Evolutionary conservation across 768 basidiomycete genomes (phyloP).

Genomic region (Lactarius trivialis): DNA sequence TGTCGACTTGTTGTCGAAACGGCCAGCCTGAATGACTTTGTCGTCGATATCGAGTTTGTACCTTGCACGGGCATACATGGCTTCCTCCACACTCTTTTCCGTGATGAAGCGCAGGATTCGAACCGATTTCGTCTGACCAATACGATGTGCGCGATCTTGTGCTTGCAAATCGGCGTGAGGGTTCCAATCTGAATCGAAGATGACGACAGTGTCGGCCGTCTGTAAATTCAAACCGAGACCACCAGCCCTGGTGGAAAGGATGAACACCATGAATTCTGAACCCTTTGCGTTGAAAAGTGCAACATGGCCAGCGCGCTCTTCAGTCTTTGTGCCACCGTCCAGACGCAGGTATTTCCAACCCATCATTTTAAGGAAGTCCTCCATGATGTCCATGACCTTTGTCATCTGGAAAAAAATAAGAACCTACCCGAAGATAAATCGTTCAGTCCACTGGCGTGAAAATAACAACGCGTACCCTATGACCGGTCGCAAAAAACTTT

Average conservation of each 20-base stretch:
- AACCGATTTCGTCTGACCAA: constrained; percentile 97
- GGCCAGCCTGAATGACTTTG: constrained; percentile 98
- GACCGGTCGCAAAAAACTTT: constrained; percentile 88
- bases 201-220: constrained; percentile 89
- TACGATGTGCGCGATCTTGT: constrained; percentile 99
- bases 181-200: constrained; percentile 89
- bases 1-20: constrained; percentile 97
- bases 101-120: constrained; percentile 96
- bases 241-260: constrained; percentile 88
- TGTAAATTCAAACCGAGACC: constrained; percentile 88
- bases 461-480: constrained; percentile 52
- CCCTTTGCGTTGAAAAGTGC: constrained; percentile 83
- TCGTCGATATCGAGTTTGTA: constrained; percentile 98
- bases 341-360: constrained; percentile 83
- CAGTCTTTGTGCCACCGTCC: constrained; percentile 96
- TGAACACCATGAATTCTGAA: constrained; percentile 87
- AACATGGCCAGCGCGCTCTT: constrained; percentile 85
- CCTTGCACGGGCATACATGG: constrained; percentile 91
- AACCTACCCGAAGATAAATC: constrained; percentile 42
- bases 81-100: constrained; percentile 97
- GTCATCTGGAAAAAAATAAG: constrained; percentile 99
- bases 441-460: constrained; percentile 4
- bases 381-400: constrained; percentile 97
- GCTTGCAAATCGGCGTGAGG: constrained; percentile 99
- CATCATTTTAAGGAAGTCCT: constrained; percentile 87